Evolutionary conservation across 148 eudicot species (phyloP).

Genomic region (Persicaria tinctoria): DNA sequence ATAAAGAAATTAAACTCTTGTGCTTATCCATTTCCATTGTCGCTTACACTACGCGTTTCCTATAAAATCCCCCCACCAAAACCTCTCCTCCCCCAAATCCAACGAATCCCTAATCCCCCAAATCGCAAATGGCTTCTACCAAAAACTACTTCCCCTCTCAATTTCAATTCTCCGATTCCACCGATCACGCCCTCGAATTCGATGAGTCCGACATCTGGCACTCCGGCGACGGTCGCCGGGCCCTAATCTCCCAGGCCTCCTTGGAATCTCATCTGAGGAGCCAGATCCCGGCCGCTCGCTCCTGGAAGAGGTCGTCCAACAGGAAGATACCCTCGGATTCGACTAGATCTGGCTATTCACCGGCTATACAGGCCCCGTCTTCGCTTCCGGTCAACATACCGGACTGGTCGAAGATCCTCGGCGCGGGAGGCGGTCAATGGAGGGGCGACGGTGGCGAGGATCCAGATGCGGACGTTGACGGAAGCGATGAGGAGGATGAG

Average conservation of each 20-base stretch:
- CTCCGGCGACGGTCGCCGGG: not conserved
- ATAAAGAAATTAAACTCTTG: not conserved
- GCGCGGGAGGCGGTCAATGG: not conserved
- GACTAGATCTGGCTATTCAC: not conserved
- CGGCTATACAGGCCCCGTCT: constrained; percentile 13
- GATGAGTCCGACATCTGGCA: constrained; percentile 47
- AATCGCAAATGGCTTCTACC: constrained; percentile 25
- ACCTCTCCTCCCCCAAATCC: constrained; percentile 9
- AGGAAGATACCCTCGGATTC: not conserved
- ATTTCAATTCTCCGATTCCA: not conserved
- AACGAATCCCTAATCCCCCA: constrained; percentile 6
- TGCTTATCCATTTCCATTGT: constrained; percentile 20
- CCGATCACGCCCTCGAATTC: constrained; percentile 26
- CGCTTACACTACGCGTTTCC: constrained; percentile 13
- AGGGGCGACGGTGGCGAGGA: not conserved
- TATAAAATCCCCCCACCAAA: not conserved
- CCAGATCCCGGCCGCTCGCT: not conserved
- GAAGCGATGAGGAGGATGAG: constrained; percentile 12
- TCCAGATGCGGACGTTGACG: constrained; percentile 10
- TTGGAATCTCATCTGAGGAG: constrained; percentile 1
- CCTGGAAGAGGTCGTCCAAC: not conserved
- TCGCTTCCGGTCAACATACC: constrained; percentile 26
- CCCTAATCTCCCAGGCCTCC: not conserved
- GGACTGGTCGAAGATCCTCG: constrained; percentile 17
- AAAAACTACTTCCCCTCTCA: constrained; percentile 19